phyloP scores from a whole-genome alignment of 2,329 filamentous ascomycete genomes.

The Aspergillus ochraceoroseus region DNA sequence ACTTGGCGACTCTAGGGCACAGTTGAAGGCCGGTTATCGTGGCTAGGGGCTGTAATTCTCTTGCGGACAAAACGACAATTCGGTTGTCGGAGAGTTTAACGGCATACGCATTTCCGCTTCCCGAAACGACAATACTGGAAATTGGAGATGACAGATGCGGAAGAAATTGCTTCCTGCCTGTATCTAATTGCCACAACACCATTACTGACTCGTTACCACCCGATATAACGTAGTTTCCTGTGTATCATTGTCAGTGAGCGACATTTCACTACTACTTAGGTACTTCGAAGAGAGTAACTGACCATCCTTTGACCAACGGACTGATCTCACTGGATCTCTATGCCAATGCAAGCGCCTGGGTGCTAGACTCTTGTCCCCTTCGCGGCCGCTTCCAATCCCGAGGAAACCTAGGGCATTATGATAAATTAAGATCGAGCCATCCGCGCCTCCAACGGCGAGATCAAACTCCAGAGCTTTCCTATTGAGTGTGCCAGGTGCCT shows the following conservation, averaged over 20 bases:
- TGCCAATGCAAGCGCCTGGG: slow-evolving; percentile 85
- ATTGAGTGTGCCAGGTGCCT: slow-evolving; percentile 13
- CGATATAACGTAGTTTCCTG: slow-evolving; percentile 89
- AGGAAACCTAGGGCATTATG: slow-evolving; percentile 64
- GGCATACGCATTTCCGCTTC: slow-evolving; percentile 72
- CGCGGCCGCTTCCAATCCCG: slow-evolving; percentile 42
- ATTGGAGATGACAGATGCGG: slow-evolving; percentile 87
- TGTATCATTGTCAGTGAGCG: slow-evolving; percentile 29
- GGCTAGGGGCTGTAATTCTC: slow-evolving; percentile 77
- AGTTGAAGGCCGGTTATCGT: slow-evolving; percentile 78
- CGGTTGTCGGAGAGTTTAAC: slow-evolving; percentile 89
- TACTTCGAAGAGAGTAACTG: slow-evolving; percentile 24
- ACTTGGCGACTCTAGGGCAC: slow-evolving; percentile 45
- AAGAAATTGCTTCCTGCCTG: slow-evolving; percentile 72
- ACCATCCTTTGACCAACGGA: slow-evolving; percentile 94
- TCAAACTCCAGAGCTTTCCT: slow-evolving; percentile 52
- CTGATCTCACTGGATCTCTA: slow-evolving; percentile 69
- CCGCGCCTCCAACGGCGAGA: slow-evolving; percentile 69
- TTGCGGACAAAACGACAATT: slow-evolving; percentile 80
- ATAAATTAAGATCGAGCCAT: slow-evolving; percentile 77
- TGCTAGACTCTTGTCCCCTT: slow-evolving; percentile 42
- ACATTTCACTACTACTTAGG: background rate
- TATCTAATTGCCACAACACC: slow-evolving; percentile 90
- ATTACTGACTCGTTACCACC: slow-evolving; percentile 86
- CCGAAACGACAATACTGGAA: slow-evolving; percentile 77